These are phyloP conservation scores for Dendrothele bispora DNA, from an alignment of 768 basidiomycete species.

Conservation along the genomic window DNA sequence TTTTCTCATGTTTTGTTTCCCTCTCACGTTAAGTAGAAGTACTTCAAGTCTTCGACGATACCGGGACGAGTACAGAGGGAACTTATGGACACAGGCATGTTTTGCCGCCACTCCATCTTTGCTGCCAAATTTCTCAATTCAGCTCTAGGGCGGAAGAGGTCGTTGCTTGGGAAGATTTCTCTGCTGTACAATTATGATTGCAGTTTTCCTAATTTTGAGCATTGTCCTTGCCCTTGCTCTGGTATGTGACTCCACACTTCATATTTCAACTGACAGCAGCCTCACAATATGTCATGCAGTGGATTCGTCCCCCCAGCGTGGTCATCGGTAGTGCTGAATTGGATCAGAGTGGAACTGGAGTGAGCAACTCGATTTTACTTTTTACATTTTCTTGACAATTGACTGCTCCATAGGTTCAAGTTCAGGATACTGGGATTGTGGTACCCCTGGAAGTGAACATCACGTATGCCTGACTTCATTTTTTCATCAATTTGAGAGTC, in stretches of 20 bases:
- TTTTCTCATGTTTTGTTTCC: neutral
- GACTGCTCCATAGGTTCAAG: slow-evolving; percentile 23
- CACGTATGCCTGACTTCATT: slow-evolving; percentile 42
- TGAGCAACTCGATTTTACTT: slow-evolving; percentile 36
- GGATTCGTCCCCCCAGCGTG: slow-evolving; percentile 74
- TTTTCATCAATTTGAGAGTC: no score
- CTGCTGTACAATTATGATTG: slow-evolving; percentile 72
- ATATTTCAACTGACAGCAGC: neutral
- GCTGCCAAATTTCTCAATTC: neutral
- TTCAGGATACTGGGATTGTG: slow-evolving; percentile 43
- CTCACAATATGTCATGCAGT: slow-evolving; percentile 40
- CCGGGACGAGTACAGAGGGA: slow-evolving; percentile 58
- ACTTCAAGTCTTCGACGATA: slow-evolving; percentile 48
- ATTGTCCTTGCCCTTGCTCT: slow-evolving; percentile 66
- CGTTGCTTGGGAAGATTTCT: slow-evolving; percentile 69
- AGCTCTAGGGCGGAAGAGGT: slow-evolving; percentile 55
- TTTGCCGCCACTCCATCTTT: neutral
- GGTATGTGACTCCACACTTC: slow-evolving; percentile 40
- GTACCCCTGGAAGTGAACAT: slow-evolving; percentile 68
- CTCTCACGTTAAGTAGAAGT: slow-evolving; percentile 23
- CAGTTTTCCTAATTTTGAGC: slow-evolving; percentile 62
- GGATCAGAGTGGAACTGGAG: slow-evolving; percentile 38
- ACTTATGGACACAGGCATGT: slow-evolving; percentile 67
- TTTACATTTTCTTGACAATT: neutral
- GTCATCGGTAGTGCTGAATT: slow-evolving; percentile 50